Evolutionary conservation across 78 protist species (phyloP).

Genomic region (Tieghemostelium lacteum): DNA sequence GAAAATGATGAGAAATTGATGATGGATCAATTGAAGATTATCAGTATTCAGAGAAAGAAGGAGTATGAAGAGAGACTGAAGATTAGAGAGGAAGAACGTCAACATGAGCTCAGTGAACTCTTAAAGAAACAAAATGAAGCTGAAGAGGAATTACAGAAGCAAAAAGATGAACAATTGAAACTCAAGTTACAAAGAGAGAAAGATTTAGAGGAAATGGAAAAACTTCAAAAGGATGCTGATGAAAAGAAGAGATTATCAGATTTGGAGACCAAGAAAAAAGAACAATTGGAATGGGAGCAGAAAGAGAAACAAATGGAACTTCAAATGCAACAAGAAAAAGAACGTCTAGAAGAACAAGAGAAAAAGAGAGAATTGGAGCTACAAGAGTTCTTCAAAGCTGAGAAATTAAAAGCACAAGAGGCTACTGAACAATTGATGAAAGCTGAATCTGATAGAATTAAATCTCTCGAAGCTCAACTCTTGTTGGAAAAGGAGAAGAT

Average conservation of each 20-base stretch:
- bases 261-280: neutral
- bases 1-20: conserved; percentile 29
- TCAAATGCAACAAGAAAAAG: neutral
- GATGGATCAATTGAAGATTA: conserved; percentile 51
- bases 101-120: conserved; percentile 11
- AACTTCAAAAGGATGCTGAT: conserved; percentile 4
- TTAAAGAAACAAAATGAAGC: conserved; percentile 32
- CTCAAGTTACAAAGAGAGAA: neutral
- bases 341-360: conserved; percentile 15
- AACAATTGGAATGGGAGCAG: conserved; percentile 51
- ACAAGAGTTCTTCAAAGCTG: neutral
- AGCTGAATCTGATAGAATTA: conserved; percentile 32
- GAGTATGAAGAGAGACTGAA: conserved; percentile 38
- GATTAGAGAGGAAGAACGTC: conserved; percentile 36
- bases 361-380: conserved; percentile 40
- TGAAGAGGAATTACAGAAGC: conserved; percentile 6
- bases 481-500: conserved; percentile 5
- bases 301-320: conserved; percentile 27
- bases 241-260: neutral
- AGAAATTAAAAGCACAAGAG: conserved; percentile 18
- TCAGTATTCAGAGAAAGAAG: conserved; percentile 26
- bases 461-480: conserved; percentile 21
- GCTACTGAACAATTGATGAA: conserved; percentile 19
- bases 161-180: neutral
- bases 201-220: conserved; percentile 17